Evolutionary conservation across 805 yeast species (phyloP).

Genomic region (Nakazawaea populi): DNA sequence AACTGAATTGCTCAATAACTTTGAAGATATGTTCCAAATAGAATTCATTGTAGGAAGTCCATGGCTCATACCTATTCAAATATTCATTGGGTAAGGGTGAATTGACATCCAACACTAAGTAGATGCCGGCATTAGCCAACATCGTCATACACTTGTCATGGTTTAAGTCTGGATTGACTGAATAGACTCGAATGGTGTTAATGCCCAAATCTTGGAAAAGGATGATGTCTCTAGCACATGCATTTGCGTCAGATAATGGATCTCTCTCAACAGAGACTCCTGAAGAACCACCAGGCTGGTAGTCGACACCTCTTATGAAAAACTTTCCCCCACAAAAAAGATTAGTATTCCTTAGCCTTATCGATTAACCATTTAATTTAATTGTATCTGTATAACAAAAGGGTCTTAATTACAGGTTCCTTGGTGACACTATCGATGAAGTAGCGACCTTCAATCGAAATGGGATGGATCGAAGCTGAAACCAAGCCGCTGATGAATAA

Average conservation of each 20-base stretch:
- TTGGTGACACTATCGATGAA: slow-evolving; percentile 72
- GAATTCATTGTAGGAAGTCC: slow-evolving; percentile 72
- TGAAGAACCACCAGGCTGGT: slow-evolving; percentile 94
- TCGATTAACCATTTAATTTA: too few species aligned
- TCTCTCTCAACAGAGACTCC: slow-evolving; percentile 54
- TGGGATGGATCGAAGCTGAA: slow-evolving; percentile 49
- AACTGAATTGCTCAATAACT: slow-evolving; percentile 75
- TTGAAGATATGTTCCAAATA: slow-evolving; percentile 74
- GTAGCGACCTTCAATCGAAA: slow-evolving; percentile 60
- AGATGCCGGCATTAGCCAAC: slow-evolving; percentile 90
- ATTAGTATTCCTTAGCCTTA: too few species aligned
- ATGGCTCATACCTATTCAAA: slow-evolving; percentile 86
- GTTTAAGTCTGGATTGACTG: slow-evolving; percentile 73
- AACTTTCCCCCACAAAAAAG: slow-evolving; percentile 34
- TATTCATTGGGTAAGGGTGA: slow-evolving; percentile 78
- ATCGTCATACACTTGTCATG: slow-evolving; percentile 91
- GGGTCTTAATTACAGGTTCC: slow-evolving; percentile 50
- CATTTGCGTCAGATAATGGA: slow-evolving; percentile 67
- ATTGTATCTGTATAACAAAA: neutral
- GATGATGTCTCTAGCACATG: slow-evolving; percentile 77
- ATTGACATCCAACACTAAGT: slow-evolving; percentile 84
- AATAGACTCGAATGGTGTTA: slow-evolving; percentile 83
- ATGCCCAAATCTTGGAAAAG: slow-evolving; percentile 81
- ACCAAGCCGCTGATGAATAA: neutral
- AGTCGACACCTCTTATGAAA: slow-evolving; percentile 82